A percentile compares a stretch with the other conserved stretches of the same genome.
phyloP scores from a whole-genome alignment of 2,329 filamentous ascomycete genomes.

The Dactylellina sp. region DNA sequence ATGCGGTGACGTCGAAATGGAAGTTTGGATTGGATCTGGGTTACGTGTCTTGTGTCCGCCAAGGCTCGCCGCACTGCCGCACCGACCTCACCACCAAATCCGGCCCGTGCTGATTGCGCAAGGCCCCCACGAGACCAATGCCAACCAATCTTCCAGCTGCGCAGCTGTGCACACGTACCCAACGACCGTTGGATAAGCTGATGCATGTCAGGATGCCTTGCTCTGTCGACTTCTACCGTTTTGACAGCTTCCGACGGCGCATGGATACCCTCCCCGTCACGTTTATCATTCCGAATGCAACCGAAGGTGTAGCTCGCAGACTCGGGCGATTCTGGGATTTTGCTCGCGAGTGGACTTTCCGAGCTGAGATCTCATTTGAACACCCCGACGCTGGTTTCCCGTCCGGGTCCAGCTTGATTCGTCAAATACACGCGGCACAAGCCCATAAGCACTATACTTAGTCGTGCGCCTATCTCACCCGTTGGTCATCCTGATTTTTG shows the following conservation, averaged over 20 bases:
- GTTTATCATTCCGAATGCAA: background rate
- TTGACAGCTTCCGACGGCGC: background rate
- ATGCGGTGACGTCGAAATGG: constrained; percentile 31
- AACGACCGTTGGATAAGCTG: too few relatives aligned
- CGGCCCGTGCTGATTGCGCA: background rate
- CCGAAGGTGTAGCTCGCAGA: background rate
- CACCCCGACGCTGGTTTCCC: background rate
- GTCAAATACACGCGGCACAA: constrained; percentile 9
- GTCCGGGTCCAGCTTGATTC: background rate
- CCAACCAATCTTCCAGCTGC: too few relatives aligned
- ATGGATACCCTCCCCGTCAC: constrained; percentile 7
- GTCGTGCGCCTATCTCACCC: background rate
- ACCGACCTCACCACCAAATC: background rate
- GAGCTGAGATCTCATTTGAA: background rate
- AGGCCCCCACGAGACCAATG: too few relatives aligned
- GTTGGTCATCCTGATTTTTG: background rate
- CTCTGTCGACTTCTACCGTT: constrained; percentile 8
- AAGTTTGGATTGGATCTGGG: constrained; percentile 10
- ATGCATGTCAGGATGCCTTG: constrained; percentile 13
- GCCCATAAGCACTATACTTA: background rate
- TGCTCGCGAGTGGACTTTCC: background rate
- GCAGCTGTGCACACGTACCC: too few relatives aligned
- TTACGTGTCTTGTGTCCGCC: constrained; percentile 49
- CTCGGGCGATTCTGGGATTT: constrained; percentile 5
- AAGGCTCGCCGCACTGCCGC: constrained; percentile 15